phyloP scores from a whole-genome alignment of 257 asterid species.

The Mitragyna speciosa region DNA sequence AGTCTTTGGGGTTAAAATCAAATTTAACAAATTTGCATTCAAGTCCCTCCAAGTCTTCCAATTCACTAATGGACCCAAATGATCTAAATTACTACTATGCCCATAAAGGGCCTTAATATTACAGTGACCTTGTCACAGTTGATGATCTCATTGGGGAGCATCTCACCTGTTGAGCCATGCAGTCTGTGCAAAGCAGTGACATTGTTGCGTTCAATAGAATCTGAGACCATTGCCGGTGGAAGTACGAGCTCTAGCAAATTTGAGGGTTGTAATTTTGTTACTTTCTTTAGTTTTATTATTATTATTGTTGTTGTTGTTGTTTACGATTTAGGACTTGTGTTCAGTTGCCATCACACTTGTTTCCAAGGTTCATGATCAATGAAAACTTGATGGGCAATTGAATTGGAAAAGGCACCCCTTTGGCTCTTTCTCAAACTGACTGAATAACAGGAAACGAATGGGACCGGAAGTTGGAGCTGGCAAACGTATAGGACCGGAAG shows the following conservation, averaged over 20 bases:
- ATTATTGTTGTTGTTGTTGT: background rate
- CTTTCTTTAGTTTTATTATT: slow-evolving; percentile 7
- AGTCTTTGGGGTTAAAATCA: no score
- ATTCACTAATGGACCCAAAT: no score
- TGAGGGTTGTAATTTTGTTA: slow-evolving; percentile 31
- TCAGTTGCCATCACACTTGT: background rate
- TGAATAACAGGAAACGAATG: no score
- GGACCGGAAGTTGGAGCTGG: no score
- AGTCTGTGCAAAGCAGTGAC: slow-evolving; percentile 52
- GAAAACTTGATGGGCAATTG: background rate
- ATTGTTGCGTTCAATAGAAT: slow-evolving; percentile 62
- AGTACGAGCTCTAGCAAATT: slow-evolving; percentile 6
- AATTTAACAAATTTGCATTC: no score
- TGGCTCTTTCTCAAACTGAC: no score
- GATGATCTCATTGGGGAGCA: slow-evolving; percentile 52
- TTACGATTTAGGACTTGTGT: background rate
- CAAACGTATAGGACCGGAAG: no score
- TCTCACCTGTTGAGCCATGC: slow-evolving; percentile 48
- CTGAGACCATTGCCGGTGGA: slow-evolving; percentile 15
- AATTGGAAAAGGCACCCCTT: background rate
- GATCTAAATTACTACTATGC: no score
- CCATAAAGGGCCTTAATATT: no score
- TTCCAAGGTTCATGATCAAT: background rate
- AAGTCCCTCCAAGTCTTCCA: no score
- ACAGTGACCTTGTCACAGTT: slow-evolving; percentile 83